phyloP scores from a whole-genome alignment of 2,329 filamentous ascomycete genomes.

The Gnomoniopsis smithogilvyi region DNA sequence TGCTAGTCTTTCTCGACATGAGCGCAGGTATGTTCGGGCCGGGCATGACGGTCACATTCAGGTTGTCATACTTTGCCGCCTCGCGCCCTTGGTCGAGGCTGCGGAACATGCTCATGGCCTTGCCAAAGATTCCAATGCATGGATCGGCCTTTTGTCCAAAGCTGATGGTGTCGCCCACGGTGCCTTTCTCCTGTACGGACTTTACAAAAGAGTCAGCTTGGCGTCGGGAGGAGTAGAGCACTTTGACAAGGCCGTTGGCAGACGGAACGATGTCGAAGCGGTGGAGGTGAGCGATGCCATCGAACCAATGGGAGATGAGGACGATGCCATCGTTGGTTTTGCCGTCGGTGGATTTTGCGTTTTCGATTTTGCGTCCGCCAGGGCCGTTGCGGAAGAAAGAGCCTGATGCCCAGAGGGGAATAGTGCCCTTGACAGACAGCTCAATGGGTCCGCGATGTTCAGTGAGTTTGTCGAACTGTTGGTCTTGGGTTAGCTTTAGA shows the following conservation, averaged over 20 bases:
- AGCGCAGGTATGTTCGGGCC: slow-evolving; percentile 2
- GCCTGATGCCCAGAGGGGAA: slow-evolving; percentile 70
- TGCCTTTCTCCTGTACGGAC: slow-evolving; percentile 52
- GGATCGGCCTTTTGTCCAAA: slow-evolving; percentile 74
- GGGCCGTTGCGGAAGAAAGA: slow-evolving; percentile 73
- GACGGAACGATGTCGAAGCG: slow-evolving; percentile 61
- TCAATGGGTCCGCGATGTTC: slow-evolving; percentile 65
- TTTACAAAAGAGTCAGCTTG: slow-evolving; percentile 64
- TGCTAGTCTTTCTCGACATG: slow-evolving; percentile 3
- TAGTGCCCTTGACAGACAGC: slow-evolving; percentile 60
- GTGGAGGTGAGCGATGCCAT: slow-evolving; percentile 69
- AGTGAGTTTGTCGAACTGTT: slow-evolving; percentile 63
- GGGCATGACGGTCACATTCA: slow-evolving; percentile 62
- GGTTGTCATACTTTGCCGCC: slow-evolving; percentile 46
- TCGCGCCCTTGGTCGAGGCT: slow-evolving; percentile 23
- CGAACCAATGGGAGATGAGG: slow-evolving; percentile 74
- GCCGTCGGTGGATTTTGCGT: slow-evolving; percentile 46
- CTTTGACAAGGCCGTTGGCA: slow-evolving; percentile 30
- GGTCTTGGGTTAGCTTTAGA: background rate
- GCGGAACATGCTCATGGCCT: slow-evolving; percentile 62
- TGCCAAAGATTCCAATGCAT: slow-evolving; percentile 69
- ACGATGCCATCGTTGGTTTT: slow-evolving; percentile 36
- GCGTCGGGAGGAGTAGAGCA: slow-evolving; percentile 69
- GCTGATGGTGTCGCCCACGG: slow-evolving; percentile 52
- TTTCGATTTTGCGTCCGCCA: slow-evolving; percentile 59